phyloP scores from a whole-genome alignment of 306 rosid species.

The Malus fusca region DNA sequence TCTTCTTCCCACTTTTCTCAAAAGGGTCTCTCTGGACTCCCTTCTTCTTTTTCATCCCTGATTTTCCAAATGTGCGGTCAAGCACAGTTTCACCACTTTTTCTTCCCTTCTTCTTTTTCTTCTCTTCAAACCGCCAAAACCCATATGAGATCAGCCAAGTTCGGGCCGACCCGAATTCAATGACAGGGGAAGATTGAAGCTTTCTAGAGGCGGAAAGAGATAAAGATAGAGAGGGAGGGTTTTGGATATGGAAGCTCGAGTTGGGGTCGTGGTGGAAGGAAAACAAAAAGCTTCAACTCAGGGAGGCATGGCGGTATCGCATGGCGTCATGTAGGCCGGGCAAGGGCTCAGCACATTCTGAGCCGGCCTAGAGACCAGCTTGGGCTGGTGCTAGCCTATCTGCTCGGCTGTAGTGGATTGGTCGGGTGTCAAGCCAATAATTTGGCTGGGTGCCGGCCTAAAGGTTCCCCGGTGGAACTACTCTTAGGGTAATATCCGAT shows the following conservation, averaged over 20 bases:
- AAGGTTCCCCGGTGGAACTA: no score
- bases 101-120: not conserved
- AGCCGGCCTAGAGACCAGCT: no score
- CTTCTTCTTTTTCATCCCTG: not conserved
- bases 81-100: not conserved
- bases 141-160: slow-evolving; percentile 22
- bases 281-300: slow-evolving; percentile 54
- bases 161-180: not conserved
- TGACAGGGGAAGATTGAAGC: not conserved
- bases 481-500: no score
- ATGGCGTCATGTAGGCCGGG: no score
- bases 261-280: slow-evolving; percentile 58
- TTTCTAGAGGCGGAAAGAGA: not conserved
- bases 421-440: no score
- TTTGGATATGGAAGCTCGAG: slow-evolving; percentile 62
- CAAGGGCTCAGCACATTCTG: no score
- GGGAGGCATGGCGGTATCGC: slow-evolving; percentile 23
- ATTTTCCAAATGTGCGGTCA: not conserved
- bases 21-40: not conserved
- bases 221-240: not conserved
- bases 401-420: no score
- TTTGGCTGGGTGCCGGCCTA: no score
- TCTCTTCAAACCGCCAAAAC: not conserved
- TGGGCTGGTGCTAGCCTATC: no score
- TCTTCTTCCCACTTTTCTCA: not conserved